Evolutionary conservation across 2,329 filamentous ascomycete genomes (phyloP), one percentile per base, ranked within the genome.

Genomic region (Neonectria neomacrospora): DNA sequence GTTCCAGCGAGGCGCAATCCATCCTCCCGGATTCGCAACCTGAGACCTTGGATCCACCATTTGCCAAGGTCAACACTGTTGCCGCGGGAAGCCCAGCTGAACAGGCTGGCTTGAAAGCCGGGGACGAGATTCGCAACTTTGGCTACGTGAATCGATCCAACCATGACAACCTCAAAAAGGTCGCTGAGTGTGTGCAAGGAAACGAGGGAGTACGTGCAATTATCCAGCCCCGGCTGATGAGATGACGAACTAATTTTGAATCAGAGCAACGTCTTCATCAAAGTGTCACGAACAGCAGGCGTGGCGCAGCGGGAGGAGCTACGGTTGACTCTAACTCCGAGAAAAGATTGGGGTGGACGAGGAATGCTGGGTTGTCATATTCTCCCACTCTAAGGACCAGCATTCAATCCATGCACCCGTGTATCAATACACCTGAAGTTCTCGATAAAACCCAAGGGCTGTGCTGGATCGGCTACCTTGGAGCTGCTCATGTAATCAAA

Each of bases 341-440:
- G 88, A 71, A 87, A 88, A 47, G 85, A 94, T 75, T 99, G 96
- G 95, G 95, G 95, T 69, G 96, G 96, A 30, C 86, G 93, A 77
- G 96, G 95, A 12, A 81, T 96, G 77, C 81, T 99, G 72, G 95
- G 95, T 58, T 99, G 95, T 77, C 94, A 97, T 80, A 87, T 98
- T 67, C 80, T 97, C 69, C 93, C 93, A 26, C 70, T 96, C 60
- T 97, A 82, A 57, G 14, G n/a, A 30, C 6, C 16, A 39, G 48
- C 14, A 18, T 39, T 16, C 34, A n/a, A 16, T 5, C n/a, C 34
- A 37, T 37, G 16, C 34, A 14, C 34, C 34, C 14, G n/a, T 16
- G 34, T n/a, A n/a, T 9, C n/a, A 22, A 32, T 26, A 11, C 16
- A 41, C 47, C 26, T 50, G 11, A 32, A 20, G 4, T 20, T 18